Evolutionary conservation across 495 filamentous ascomycete genomes (phyloP).

Genomic region (Penicillium salamii): DNA sequence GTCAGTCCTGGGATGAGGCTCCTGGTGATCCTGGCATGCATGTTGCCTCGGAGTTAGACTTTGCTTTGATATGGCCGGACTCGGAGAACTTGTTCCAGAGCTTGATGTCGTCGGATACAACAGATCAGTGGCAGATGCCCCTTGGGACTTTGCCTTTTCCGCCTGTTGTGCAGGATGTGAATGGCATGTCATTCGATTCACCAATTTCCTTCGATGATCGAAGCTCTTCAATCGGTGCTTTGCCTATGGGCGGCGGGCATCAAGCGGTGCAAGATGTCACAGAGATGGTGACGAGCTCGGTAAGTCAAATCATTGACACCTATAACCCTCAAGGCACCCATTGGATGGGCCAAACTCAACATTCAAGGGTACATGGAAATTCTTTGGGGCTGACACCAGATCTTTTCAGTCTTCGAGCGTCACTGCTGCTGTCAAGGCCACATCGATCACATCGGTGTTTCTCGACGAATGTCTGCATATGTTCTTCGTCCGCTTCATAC

Average conservation of each 20-base stretch:
- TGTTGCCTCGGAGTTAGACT: slow-evolving; percentile 37
- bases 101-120: slow-evolving; percentile 39
- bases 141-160: slow-evolving; percentile 42
- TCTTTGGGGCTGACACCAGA: slow-evolving; percentile 1
- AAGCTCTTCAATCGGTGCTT: slow-evolving; percentile 35
- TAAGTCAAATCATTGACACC: slow-evolving; percentile 16
- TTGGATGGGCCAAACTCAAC: too few species aligned
- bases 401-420: slow-evolving; percentile 41
- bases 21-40: slow-evolving; percentile 21
- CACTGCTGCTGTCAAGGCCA: slow-evolving; percentile 46
- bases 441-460: slow-evolving; percentile 47
- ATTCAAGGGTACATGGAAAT: neutral
- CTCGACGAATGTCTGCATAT: slow-evolving; percentile 49
- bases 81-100: slow-evolving; percentile 48
- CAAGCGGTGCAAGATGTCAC: slow-evolving; percentile 48
- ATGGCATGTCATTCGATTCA: slow-evolving; percentile 33
- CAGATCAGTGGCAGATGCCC: slow-evolving; percentile 49
- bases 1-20: slow-evolving; percentile 26
- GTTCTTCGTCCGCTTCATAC: slow-evolving; percentile 51
- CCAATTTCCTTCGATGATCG: slow-evolving; percentile 39
- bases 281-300: slow-evolving; percentile 47
- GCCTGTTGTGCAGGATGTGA: slow-evolving; percentile 33
- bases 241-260: slow-evolving; percentile 43
- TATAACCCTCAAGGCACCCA: neutral
- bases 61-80: slow-evolving; percentile 48